Conservation (phyloP, 352 stramenopile genomes). For the Peronospora farinosa region DNA sequence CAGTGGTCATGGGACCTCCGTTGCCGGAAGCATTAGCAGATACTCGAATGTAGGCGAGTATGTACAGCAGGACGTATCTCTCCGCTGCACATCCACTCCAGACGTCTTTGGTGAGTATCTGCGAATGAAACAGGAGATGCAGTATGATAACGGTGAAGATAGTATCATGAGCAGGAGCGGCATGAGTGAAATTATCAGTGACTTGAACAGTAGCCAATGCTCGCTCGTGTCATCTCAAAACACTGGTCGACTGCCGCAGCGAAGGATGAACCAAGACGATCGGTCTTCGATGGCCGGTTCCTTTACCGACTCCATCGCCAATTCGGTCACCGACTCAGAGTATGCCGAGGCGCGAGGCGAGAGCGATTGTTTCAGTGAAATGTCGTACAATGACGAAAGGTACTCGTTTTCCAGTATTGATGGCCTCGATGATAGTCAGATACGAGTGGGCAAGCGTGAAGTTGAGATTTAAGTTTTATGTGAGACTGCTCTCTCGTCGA, state of each 20-base stretch:
- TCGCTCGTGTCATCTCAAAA: slow-evolving; percentile 45
- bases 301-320: slow-evolving; percentile 42
- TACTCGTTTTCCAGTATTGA: slow-evolving; percentile 61
- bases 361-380: slow-evolving; percentile 71
- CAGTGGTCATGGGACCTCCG: slow-evolving; percentile 5
- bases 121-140: slow-evolving; percentile 74
- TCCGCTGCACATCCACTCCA: slow-evolving; percentile 41
- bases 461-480: slow-evolving; percentile 51
- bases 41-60: slow-evolving; percentile 50
- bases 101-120: slow-evolving; percentile 74
- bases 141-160: slow-evolving; percentile 41
- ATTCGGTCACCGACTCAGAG: slow-evolving; percentile 68
- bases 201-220: slow-evolving; percentile 57
- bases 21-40: slow-evolving; percentile 27
- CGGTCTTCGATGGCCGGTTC: slow-evolving; percentile 45
- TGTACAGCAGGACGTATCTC: slow-evolving; percentile 45
- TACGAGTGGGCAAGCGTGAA: slow-evolving; percentile 42
- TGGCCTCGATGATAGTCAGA: slow-evolving; percentile 32
- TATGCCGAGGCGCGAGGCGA: slow-evolving; percentile 46
- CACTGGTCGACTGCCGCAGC: slow-evolving; percentile 19
- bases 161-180: slow-evolving; percentile 24
- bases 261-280: slow-evolving; percentile 17
- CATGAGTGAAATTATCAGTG: slow-evolving; percentile 44
- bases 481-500: background rate
- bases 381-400: slow-evolving; percentile 82